phyloP scores from a whole-genome alignment of 352 stramenopile genomes.

The Pythium scleroteichum region DNA sequence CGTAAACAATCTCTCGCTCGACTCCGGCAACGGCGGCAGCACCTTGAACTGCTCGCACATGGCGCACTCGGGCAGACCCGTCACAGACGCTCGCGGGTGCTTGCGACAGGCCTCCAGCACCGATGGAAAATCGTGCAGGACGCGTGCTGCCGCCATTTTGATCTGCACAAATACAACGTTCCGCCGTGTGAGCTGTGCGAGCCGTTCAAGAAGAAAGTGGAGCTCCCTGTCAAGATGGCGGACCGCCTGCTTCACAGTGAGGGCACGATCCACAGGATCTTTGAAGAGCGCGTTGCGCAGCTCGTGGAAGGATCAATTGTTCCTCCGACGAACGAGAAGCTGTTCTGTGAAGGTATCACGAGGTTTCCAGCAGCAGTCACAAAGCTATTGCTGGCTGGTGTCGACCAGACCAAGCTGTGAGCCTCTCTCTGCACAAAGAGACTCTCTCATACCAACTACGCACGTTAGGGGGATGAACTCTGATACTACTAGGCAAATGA shows the following conservation, averaged over 20 bases:
- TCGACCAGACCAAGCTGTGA: slow-evolving; percentile 4
- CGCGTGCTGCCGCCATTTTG: not conserved
- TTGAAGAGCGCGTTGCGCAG: not conserved
- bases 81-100: not conserved
- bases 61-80: not conserved
- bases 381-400: not conserved
- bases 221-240: not conserved
- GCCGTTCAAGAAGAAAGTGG: not conserved
- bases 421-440: not conserved
- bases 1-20: slow-evolving; percentile 4
- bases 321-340: not conserved
- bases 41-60: slow-evolving; percentile 15
- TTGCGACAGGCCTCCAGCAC: slow-evolving; percentile 4
- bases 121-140: not conserved
- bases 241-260: not conserved
- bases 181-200: not conserved
- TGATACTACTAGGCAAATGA: too few species aligned
- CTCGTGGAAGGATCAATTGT: not conserved
- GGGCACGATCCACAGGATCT: not conserved
- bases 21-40: slow-evolving; percentile 1
- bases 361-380: not conserved
- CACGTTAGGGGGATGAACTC: too few species aligned
- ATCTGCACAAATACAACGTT: not conserved
- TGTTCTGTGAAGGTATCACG: not conserved
- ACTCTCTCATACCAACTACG: too few species aligned